A percentile compares a stretch with the other conserved stretches of the same genome.
Evolutionary conservation across 192 early-diverging fungal species (phyloP).

Genomic region (Coemansia sp.): DNA sequence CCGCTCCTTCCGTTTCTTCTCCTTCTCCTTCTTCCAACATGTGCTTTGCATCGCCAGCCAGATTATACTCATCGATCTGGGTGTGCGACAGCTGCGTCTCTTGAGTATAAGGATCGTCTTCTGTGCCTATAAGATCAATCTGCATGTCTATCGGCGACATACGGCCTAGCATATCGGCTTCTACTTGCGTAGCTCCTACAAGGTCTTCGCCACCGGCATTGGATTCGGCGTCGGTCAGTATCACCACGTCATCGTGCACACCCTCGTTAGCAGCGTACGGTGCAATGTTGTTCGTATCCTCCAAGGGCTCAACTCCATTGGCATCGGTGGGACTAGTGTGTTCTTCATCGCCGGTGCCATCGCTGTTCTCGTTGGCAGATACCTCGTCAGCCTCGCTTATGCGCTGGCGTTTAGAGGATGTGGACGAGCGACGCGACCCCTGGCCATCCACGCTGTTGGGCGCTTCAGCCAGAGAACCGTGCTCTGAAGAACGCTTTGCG

Average conservation of each 20-base stretch:
- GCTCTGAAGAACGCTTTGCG: background rate
- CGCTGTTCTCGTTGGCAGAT: background rate
- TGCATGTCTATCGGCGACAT: slow-evolving; percentile 23
- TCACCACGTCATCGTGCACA: background rate
- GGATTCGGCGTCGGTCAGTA: background rate
- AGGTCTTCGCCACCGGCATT: background rate
- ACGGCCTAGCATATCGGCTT: background rate
- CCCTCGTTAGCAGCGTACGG: background rate
- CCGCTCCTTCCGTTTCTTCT: background rate
- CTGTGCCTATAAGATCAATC: slow-evolving; percentile 4
- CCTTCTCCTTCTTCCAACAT: background rate
- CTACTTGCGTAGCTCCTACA: background rate
- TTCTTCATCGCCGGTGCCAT: background rate
- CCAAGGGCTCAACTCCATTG: background rate
- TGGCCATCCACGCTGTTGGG: background rate
- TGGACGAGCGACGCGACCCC: slow-evolving; percentile 1
- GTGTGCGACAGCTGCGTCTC: slow-evolving; percentile 20
- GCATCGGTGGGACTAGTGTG: background rate
- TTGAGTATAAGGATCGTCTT: background rate
- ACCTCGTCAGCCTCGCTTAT: slow-evolving; percentile 8
- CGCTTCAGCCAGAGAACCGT: background rate
- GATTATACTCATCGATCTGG: slow-evolving; percentile 20
- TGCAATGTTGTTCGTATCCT: background rate
- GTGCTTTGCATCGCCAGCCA: background rate
- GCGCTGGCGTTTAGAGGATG: slow-evolving; percentile 36